These are phyloP conservation scores for Astrephomene gubernaculifera DNA, from an alignment of 139 green algal genomes.

Conservation along the genomic window DNA sequence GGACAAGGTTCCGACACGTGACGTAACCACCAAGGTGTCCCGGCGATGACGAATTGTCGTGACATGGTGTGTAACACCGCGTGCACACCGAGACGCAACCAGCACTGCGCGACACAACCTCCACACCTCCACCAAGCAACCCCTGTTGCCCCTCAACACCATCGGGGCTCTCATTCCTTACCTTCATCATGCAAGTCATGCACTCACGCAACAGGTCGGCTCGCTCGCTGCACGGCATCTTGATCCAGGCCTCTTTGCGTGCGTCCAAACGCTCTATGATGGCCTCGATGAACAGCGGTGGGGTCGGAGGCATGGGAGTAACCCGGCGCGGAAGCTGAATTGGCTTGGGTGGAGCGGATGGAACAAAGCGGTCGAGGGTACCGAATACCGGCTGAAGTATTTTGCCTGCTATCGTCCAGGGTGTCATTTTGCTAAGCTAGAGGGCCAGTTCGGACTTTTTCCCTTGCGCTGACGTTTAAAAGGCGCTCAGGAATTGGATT, in stretches of 20 bases:
- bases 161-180: not conserved
- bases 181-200: constrained; percentile 56
- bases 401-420: constrained; percentile 39
- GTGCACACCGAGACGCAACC: not conserved
- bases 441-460: too few relatives aligned
- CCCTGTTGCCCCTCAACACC: not conserved
- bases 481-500: too few relatives aligned
- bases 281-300: not conserved
- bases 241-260: constrained; percentile 59
- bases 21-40: too few relatives aligned
- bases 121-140: not conserved
- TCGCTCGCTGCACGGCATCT: constrained; percentile 14
- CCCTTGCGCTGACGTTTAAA: too few relatives aligned
- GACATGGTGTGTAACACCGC: too few relatives aligned
- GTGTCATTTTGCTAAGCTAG: not conserved
- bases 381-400: constrained; percentile 49
- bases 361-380: not conserved
- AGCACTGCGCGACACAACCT: not conserved
- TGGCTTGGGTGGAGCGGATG: not conserved
- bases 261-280: constrained; percentile 52
- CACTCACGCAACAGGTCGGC: constrained; percentile 63
- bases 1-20: too few relatives aligned
- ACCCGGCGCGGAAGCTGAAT: constrained; percentile 33
- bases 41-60: too few relatives aligned
- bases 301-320: not conserved